Conservation (phyloP, 805 yeast genomes). For the Candida khao-thaluensis region DNA sequence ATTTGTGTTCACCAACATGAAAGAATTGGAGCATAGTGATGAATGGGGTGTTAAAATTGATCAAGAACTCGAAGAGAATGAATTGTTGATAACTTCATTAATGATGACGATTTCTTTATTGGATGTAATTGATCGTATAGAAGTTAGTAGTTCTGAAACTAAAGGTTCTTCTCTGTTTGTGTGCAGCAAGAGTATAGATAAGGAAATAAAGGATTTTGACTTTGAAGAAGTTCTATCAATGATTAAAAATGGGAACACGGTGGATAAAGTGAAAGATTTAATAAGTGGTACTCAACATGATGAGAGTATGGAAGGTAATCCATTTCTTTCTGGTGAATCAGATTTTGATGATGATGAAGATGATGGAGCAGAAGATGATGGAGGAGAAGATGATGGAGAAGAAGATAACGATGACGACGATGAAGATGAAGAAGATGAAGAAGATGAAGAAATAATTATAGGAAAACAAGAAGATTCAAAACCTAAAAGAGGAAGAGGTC, state of each 20-base stretch:
- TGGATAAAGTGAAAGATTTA: not conserved
- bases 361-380: not conserved
- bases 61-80: not conserved
- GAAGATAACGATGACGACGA: not conserved
- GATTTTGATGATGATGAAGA: not conserved
- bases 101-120: not conserved
- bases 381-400: not conserved
- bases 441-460: not conserved
- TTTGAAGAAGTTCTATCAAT: not conserved
- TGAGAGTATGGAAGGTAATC: not conserved
- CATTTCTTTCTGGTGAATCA: conserved; percentile 1
- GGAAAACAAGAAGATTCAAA: not conserved
- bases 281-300: not conserved
- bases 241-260: not conserved
- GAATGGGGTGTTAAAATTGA: not conserved
- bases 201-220: not conserved
- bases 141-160: not conserved
- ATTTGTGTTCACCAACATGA: not conserved
- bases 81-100: not conserved
- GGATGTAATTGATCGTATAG: conserved; percentile 1
- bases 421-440: not conserved
- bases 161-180: not conserved
- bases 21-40: not conserved
- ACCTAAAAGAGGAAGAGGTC: not conserved
- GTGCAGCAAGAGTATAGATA: not conserved